Percentiles rank a stretch among this genome's conserved stretches.
Conservation (phyloP, 768 basidiomycete genomes). For the Mycena filopes region DNA sequence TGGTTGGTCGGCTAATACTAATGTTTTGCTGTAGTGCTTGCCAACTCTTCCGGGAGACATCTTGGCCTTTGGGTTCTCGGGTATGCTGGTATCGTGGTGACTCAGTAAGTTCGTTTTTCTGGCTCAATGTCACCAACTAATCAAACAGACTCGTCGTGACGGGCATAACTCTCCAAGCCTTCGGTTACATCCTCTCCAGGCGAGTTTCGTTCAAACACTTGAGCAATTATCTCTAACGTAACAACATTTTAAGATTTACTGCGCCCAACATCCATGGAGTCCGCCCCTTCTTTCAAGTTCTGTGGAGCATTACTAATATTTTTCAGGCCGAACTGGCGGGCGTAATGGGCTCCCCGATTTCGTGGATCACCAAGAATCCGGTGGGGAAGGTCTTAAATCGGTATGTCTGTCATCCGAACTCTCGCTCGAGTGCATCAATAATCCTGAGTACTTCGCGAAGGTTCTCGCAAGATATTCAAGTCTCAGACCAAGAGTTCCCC, state of each 20-base stretch:
- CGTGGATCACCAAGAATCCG: conserved; percentile 28
- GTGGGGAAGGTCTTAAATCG: conserved; percentile 26
- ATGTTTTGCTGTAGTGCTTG: conserved; percentile 19
- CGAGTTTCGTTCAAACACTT: too few species aligned
- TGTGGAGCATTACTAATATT: neutral
- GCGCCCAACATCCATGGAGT: conserved; percentile 23
- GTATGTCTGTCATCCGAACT: neutral
- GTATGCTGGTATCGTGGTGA: conserved; percentile 18
- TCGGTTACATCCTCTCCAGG: conserved; percentile 5
- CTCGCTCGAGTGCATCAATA: too few species aligned
- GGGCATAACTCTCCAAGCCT: conserved; percentile 4
- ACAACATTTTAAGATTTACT: conserved; percentile 7
- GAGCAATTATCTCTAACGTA: too few species aligned
- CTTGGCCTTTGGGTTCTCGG: conserved; percentile 25
- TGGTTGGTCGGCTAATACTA: neutral
- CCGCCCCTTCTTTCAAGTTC: neutral
- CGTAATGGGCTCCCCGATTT: conserved; percentile 22
- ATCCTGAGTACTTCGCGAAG: neutral
- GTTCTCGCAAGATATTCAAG: conserved; percentile 24
- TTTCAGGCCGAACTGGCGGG: conserved; percentile 13
- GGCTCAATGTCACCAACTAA: neutral
- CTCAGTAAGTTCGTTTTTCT: conserved; percentile 3
- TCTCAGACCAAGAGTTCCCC: conserved; percentile 16
- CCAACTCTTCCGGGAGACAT: conserved; percentile 9
- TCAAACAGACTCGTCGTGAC: conserved; percentile 8